phyloP scores from a whole-genome alignment of 768 basidiomycete species.

The Collybiopsis confluens region DNA sequence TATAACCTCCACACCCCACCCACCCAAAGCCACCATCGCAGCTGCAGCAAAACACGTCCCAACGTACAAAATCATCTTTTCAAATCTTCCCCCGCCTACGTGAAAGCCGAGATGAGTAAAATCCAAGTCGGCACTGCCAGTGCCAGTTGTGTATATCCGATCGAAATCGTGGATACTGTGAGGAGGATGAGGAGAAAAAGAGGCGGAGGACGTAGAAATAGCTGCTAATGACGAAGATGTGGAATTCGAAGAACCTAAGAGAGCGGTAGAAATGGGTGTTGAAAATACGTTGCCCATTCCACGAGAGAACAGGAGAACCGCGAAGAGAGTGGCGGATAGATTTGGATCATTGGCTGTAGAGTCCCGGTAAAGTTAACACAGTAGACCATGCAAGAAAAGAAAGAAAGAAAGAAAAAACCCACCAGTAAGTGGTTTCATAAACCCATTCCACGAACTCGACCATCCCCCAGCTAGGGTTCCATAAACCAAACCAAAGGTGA shows the following conservation, averaged over 20 bases:
- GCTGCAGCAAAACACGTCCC: slow-evolving; percentile 27
- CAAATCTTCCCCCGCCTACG: slow-evolving; percentile 19
- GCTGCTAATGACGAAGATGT: not conserved
- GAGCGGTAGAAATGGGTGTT: slow-evolving; percentile 18
- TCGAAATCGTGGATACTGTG: too few relatives aligned
- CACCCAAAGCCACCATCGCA: slow-evolving; percentile 13
- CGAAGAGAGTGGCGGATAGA: slow-evolving; percentile 17
- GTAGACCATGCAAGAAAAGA: not conserved
- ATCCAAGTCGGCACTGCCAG: too few relatives aligned
- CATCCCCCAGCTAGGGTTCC: slow-evolving; percentile 28
- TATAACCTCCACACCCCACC: slow-evolving; percentile 5
- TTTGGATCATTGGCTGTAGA: slow-evolving; percentile 12
- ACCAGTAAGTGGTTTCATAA: slow-evolving; percentile 17
- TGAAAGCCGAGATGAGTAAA: slow-evolving; percentile 16
- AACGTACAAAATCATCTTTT: slow-evolving; percentile 23
- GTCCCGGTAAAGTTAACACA: not conserved
- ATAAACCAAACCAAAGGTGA: slow-evolving; percentile 24
- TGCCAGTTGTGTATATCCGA: too few relatives aligned
- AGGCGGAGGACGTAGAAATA: not conserved
- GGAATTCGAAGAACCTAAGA: slow-evolving; percentile 5
- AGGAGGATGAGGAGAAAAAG: not conserved
- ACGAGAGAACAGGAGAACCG: slow-evolving; percentile 18
- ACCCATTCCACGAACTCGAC: slow-evolving; percentile 26
- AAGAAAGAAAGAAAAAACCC: slow-evolving; percentile 7
- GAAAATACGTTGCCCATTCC: slow-evolving; percentile 24